Percentiles rank a stretch among this genome's conserved stretches.
These are phyloP conservation scores for Mortierella hygrophila DNA, from an alignment of 192 early-diverging fungal species.

Conservation along the genomic window DNA sequence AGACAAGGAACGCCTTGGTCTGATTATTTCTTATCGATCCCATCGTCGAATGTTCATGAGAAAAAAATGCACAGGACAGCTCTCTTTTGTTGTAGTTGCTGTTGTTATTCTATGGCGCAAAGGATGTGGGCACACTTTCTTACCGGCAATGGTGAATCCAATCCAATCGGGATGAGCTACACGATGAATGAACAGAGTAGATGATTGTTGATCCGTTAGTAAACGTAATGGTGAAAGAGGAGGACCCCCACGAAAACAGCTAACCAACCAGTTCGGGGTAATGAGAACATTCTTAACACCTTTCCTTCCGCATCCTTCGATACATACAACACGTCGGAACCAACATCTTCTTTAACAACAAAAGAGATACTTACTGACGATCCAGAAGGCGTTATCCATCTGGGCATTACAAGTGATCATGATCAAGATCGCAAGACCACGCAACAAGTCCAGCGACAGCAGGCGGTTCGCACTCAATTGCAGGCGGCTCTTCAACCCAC, in stretches of 20 bases:
- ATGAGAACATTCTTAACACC: too few species aligned
- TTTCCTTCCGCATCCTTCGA: too few species aligned
- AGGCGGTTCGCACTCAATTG: slow-evolving; percentile 51
- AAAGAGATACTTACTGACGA: slow-evolving; percentile 21
- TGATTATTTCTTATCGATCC: neutral
- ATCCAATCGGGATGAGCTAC: slow-evolving; percentile 63
- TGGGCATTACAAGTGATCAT: slow-evolving; percentile 69
- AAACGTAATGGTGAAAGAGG: too few species aligned
- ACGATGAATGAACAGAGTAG: neutral
- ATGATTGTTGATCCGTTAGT: too few species aligned
- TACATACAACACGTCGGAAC: too few species aligned
- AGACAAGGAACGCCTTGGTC: neutral
- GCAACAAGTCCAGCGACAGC: slow-evolving; percentile 59
- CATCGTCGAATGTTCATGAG: neutral
- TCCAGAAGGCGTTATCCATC: slow-evolving; percentile 29
- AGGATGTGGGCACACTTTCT: neutral
- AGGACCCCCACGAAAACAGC: too few species aligned
- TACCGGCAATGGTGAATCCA: slow-evolving; percentile 58
- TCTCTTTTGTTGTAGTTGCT: neutral
- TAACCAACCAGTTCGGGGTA: neutral
- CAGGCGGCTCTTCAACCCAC: slow-evolving; percentile 1
- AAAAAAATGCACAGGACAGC: neutral
- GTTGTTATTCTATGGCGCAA: neutral
- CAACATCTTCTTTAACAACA: neutral
- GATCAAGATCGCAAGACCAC: slow-evolving; percentile 61